These are phyloP conservation scores for Oryza glaberrima DNA, from an alignment of 176 grass and related monocot genomes.

Conservation along the genomic window DNA sequence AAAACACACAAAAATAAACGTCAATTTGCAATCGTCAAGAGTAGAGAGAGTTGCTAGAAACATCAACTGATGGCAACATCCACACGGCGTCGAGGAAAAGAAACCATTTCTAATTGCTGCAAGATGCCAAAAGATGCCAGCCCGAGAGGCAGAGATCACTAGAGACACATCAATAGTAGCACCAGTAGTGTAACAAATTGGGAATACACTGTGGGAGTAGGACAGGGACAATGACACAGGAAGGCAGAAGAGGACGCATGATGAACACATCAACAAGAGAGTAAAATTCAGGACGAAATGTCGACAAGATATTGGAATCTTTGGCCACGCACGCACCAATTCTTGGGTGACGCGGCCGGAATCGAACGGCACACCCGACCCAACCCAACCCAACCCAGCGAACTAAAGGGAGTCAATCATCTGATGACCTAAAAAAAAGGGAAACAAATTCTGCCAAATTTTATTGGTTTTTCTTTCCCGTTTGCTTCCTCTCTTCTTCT, in stretches of 20 bases:
- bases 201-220: background rate
- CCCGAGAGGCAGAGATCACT: background rate
- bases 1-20: background rate
- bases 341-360: conserved; percentile 4
- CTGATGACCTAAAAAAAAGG: background rate
- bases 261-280: background rate
- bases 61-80: background rate
- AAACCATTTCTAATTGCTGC: conserved; percentile 5
- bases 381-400: background rate
- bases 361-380: background rate
- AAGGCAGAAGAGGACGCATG: background rate
- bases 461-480: background rate
- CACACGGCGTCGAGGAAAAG: background rate
- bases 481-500: background rate
- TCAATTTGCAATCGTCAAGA: background rate
- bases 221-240: background rate
- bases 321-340: conserved; percentile 28
- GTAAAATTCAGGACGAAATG: background rate
- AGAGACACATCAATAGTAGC: background rate
- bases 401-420: background rate
- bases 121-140: conserved; percentile 4
- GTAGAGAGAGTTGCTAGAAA: background rate
- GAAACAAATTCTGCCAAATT: conserved; percentile 6
- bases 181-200: background rate
- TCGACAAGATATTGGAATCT: background rate